Conservation (phyloP, 345 rosid species). For the Brassica juncea region DNA sequence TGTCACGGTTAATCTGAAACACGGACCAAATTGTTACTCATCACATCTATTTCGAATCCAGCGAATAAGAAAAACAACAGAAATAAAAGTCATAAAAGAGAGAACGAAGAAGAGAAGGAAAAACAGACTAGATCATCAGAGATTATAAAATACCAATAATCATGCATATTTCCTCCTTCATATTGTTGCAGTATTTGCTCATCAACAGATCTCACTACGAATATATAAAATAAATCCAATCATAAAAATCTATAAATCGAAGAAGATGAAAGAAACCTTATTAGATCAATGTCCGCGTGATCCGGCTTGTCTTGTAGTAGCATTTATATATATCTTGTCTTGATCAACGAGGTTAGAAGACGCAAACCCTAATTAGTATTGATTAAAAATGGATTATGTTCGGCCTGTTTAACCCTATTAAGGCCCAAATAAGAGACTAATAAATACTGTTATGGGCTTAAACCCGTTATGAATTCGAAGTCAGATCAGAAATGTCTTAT, state of each 20-base stretch:
- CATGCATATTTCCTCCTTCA: conserved; percentile 25
- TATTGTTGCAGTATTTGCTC: conserved; percentile 53
- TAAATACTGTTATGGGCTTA: not conserved
- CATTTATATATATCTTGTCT: not conserved
- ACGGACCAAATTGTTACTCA: conserved; percentile 44
- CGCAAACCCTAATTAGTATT: conserved; percentile 18
- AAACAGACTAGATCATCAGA: conserved; percentile 32
- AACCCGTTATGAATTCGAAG: not conserved
- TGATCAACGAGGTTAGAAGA: not conserved
- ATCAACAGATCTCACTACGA: conserved; percentile 25
- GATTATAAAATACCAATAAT: conserved; percentile 44
- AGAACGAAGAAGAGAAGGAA: not conserved
- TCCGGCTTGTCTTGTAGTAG: not conserved
- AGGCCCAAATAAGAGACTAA: not conserved
- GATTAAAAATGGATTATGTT: not conserved
- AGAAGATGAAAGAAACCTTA: not conserved
- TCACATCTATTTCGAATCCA: not conserved
- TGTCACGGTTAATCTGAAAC: conserved; percentile 45
- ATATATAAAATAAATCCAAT: not conserved
- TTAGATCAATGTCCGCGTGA: not conserved
- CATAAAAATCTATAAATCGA: not conserved
- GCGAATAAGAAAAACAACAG: not conserved
- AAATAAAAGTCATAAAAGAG: too few species aligned
- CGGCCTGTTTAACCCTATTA: not conserved
- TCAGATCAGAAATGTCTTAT: too few species aligned